Evolutionary conservation across 257 asterid species (phyloP), one percentile per base, ranked within the genome.

Genomic region (Penstemon davidsonii): DNA sequence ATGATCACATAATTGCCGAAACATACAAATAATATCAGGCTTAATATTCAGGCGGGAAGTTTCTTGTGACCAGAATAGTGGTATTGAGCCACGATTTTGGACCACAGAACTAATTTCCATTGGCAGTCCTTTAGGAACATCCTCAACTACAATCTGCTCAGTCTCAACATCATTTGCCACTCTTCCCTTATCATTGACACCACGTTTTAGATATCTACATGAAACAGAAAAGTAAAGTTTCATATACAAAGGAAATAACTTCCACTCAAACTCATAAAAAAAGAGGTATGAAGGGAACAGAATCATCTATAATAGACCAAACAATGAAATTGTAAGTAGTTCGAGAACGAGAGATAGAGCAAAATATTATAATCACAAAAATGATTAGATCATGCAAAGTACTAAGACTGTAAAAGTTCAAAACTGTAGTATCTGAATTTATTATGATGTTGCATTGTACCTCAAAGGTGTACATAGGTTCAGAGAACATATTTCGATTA

Each of bases 121-220:
- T 40, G 97, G 92, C 47, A 63, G 60, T 50, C 91, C 95, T 78
- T 90, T 96, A 37, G 87, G 78, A 77, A 74, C 86, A 78, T 88
- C 91, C 85, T 92, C 97, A 71, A 80, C 61, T 53, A 92, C 78
- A 67, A 92, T 84, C 78, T 92, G 98, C 78, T 92, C 98, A 4
- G 94, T 90, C 84, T 92, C 98, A 41, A 92, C 98, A 80, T 92
- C 98, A 84, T 92, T 92, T 44, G 98, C 98, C 62, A 92, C 98
- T 72, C 87, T 86, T 57, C 98, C 98, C 41, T 72, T 85, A 78
- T 92, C 97, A 39, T 90, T 90, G 58, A 92, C 93, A 44, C 98
- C 98, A 68, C 98, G 91, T 83, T 88, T 92, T 61, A 92, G 88
- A 84, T 92, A 92, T 81, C 98, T 92, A 74, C 77, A 73, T 40